These are phyloP conservation scores for Pseudisothecium myosuroides DNA, from an alignment of 225 moss, liverwort and hornwort species.

Conservation along the genomic window DNA sequence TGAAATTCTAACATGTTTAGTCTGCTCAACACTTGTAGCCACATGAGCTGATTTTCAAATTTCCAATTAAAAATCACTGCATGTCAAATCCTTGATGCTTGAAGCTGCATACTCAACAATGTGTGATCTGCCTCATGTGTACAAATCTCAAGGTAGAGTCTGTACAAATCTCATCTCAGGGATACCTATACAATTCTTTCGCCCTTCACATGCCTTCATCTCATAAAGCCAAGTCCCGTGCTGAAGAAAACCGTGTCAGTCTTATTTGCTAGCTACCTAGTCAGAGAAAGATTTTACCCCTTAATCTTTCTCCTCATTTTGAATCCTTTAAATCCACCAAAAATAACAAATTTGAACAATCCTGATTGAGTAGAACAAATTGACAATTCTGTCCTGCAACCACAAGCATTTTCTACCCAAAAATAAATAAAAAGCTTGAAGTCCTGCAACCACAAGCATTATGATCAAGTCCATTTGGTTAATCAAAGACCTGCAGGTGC, in stretches of 20 bases:
- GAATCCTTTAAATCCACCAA: neutral
- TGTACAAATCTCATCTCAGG: neutral
- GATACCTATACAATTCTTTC: neutral
- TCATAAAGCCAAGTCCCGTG: neutral
- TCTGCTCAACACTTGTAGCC: neutral
- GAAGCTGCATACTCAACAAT: neutral
- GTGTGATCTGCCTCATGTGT: neutral
- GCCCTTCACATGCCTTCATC: neutral
- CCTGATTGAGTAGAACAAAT: neutral
- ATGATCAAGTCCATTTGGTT: neutral
- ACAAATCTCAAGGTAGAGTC: neutral
- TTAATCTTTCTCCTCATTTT: neutral
- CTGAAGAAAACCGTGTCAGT: neutral
- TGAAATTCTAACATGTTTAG: neutral
- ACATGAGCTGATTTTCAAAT: neutral
- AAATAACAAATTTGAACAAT: neutral
- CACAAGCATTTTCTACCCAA: neutral
- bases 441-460: neutral
- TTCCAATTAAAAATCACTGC: neutral
- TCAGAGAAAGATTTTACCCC: neutral
- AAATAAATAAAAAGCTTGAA: neutral
- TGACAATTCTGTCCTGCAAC: neutral
- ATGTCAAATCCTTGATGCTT: neutral
- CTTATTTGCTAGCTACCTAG: no score
- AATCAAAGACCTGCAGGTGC: constrained; percentile 55